Evolutionary conservation across 352 stramenopile species (phyloP), one percentile per base, ranked within the genome.

Genomic region (Globisporangium acanthophoron): DNA sequence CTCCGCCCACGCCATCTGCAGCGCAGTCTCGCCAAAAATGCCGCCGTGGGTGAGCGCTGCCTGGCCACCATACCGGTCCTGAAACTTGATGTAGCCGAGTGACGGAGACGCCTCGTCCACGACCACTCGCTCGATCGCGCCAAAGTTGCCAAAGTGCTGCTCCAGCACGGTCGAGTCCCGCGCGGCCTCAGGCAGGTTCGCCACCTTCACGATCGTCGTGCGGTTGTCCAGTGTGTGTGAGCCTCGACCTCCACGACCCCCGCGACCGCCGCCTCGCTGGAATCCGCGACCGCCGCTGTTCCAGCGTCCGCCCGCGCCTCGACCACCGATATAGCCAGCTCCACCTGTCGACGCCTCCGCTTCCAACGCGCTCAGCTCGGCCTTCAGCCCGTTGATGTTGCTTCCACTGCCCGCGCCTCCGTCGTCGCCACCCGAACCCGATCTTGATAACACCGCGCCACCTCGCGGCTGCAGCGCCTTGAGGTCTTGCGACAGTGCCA

Each of bases 131-230:
- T 92, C 83, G 12, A 95, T 79, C 4, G 71, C 69, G n/a, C 85
- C 85, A 73, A 92, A 95, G 52, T 85, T 85, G 59, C 79, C 80
- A 70, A 95, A 95, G 52, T 95, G 85, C 71, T 95, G 83, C 58
- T 88, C 82, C 56, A 93, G 50, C 37, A 91, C 85, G 33, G 81
- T 82, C 20, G 78, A 64, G 53, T 93, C 82, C 7, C 81, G 71
- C n/a, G 81, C 78, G 37, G 88, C 85, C 39, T 91, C 81, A 0
- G 83, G 83, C 21, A 93, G 54, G 39, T 90, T 87, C 31, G 66
- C 75, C 47, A 95, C 73, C 52, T 88, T 84, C 11, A 95, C 78
- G 51, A 92, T 90, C 48, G 81, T 92, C 20, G 85, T 93, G 50
- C 85, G 85, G 61, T 93, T 93, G 62, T 95, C 85, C 48, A 95